Percentiles rank a stretch among this genome's conserved stretches.
phyloP scores from a whole-genome alignment of 2,329 filamentous ascomycete genomes.

The Hymenoscyphus repandus region DNA sequence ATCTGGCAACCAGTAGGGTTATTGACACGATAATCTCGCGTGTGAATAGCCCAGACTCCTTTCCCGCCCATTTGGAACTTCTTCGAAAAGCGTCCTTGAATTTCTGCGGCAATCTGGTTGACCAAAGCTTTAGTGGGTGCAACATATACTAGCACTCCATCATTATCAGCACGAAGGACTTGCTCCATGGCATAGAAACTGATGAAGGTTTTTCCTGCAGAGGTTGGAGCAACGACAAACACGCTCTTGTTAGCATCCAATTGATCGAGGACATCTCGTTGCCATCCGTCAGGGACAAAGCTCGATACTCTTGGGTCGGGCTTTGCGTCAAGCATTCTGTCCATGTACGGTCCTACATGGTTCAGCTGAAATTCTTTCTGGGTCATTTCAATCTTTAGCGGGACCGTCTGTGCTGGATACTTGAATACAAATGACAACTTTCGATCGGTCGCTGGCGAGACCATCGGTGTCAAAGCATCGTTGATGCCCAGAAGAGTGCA shows the following conservation, averaged over 20 bases:
- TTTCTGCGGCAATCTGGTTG: conserved; percentile 77
- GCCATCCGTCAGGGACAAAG: conserved; percentile 74
- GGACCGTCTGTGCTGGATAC: conserved; percentile 30
- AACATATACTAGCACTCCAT: conserved; percentile 71
- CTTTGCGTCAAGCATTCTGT: conserved; percentile 65
- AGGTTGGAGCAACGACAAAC: conserved; percentile 73
- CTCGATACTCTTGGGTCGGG: conserved; percentile 60
- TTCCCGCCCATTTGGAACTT: conserved; percentile 49
- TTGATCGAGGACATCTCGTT: conserved; percentile 65
- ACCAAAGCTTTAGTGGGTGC: conserved; percentile 78
- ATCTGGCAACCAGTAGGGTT: conserved; percentile 68
- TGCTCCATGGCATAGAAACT: conserved; percentile 81
- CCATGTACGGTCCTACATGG: conserved; percentile 67
- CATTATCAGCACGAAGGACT: conserved; percentile 60
- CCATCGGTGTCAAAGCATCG: conserved; percentile 24
- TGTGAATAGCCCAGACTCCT: conserved; percentile 76
- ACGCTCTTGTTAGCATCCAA: conserved; percentile 66
- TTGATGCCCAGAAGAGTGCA: conserved; percentile 32
- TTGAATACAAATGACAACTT: conserved; percentile 41
- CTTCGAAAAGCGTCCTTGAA: conserved; percentile 69
- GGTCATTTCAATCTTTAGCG: conserved; percentile 32
- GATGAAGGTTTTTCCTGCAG: conserved; percentile 78
- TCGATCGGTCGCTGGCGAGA: conserved; percentile 28
- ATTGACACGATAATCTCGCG: conserved; percentile 69
- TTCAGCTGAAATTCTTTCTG: conserved; percentile 60